A percentile compares a stretch with the other conserved stretches of the same genome.
Conservation (phyloP, 108 stramenopile genomes). For the Nitzschia sp. region DNA sequence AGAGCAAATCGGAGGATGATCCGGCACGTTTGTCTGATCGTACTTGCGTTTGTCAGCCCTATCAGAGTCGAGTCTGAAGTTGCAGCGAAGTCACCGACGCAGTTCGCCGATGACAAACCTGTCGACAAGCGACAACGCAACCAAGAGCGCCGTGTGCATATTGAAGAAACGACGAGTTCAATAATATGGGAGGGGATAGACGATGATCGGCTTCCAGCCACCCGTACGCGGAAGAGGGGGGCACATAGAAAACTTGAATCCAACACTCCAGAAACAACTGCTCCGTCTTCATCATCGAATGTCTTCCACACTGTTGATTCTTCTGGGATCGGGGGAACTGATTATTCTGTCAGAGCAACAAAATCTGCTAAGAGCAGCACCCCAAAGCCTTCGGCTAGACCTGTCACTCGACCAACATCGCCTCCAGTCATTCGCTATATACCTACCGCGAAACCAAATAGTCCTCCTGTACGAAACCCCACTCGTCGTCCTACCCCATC, state of each 20-base stretch:
- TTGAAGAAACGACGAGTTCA: background rate
- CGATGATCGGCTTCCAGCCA: background rate
- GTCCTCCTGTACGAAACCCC: background rate
- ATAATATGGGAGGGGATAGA: slow-evolving; percentile 5
- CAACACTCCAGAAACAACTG: no score
- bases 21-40: no score
- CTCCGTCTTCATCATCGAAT: no score
- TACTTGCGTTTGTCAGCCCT: no score
- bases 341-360: background rate
- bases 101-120: background rate
- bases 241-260: no score
- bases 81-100: no score
- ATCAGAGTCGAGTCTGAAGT: no score
- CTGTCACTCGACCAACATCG: background rate
- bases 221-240: no score
- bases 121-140: background rate
- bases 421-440: background rate
- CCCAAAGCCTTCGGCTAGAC: background rate
- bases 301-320: background rate
- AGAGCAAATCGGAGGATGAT: no score
- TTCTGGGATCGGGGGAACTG: slow-evolving; percentile 2
- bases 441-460: background rate
- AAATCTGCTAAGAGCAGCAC: background rate
- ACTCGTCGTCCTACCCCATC: background rate
- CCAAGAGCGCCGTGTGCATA: background rate